phyloP scores from a whole-genome alignment of 495 filamentous ascomycete species.

The Neurospora sp. region DNA sequence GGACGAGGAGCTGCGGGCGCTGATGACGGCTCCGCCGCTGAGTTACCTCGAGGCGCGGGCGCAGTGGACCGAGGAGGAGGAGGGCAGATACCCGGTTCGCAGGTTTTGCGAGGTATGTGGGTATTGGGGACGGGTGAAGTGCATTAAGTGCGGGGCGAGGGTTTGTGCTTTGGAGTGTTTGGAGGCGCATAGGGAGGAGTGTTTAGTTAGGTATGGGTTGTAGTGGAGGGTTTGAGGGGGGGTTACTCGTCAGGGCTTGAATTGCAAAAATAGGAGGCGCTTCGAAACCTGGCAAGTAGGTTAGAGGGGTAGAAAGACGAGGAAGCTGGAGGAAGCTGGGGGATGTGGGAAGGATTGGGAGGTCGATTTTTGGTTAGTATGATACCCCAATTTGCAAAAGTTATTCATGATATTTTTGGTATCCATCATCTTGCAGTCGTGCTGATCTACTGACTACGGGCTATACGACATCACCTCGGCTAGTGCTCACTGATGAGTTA shows the following conservation, averaged over 20 bases:
- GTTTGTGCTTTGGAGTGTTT: constrained; percentile 80
- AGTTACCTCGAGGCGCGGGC: constrained; percentile 72
- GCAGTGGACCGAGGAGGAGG: constrained; percentile 30
- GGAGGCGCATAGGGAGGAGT: constrained; percentile 65
- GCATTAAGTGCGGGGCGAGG: constrained; percentile 70
- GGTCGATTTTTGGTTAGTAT: not conserved
- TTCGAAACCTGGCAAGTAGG: not conserved
- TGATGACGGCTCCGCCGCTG: constrained; percentile 63
- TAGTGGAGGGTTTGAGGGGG: constrained; percentile 14
- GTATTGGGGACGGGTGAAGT: constrained; percentile 82
- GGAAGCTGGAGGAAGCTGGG: not conserved
- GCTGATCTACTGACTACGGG: not conserved
- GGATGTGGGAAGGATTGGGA: not conserved
- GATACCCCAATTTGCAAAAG: not conserved
- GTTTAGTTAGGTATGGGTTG: constrained; percentile 56
- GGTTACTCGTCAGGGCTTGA: too few species aligned
- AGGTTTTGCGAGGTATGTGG: constrained; percentile 83
- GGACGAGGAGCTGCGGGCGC: constrained; percentile 52
- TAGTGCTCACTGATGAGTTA: too few species aligned
- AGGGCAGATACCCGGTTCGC: constrained; percentile 44
- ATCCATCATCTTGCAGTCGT: not conserved
- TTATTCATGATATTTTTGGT: not conserved
- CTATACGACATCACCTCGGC: not conserved
- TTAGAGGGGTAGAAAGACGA: not conserved
- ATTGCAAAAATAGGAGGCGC: too few species aligned